Conservation (phyloP, 2,329 filamentous ascomycete species). For the Fusarium clavum region DNA sequence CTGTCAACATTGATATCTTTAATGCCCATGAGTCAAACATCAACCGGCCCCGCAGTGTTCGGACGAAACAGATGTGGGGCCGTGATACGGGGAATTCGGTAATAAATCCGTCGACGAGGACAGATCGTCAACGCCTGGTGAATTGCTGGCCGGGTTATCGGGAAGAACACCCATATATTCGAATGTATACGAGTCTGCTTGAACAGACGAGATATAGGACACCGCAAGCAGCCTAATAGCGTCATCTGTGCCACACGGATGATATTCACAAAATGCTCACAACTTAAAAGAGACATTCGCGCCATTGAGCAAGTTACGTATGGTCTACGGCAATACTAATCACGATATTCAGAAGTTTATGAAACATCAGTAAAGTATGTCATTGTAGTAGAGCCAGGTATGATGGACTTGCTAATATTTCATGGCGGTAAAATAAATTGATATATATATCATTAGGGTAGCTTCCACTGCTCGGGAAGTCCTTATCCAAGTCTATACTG, state of each 20-base stretch:
- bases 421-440: not conserved
- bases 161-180: not conserved
- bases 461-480: not conserved
- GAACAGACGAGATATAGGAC: not conserved
- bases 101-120: not conserved
- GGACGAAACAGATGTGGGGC: constrained; percentile 10
- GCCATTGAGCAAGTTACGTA: too few species aligned
- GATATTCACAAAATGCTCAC: not conserved
- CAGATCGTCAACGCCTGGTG: not conserved
- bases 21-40: not conserved
- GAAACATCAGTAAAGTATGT: not conserved
- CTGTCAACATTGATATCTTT: not conserved
- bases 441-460: not conserved
- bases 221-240: not conserved
- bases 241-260: not conserved
- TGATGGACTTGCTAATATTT: not conserved
- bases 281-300: not conserved
- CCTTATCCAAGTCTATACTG: not conserved
- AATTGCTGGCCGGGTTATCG: not conserved
- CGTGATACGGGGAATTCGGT: constrained; percentile 12
- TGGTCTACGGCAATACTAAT: too few species aligned
- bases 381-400: not conserved
- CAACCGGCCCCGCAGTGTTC: constrained; percentile 5
- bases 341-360: too few species aligned
- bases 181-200: not conserved